Conservation (phyloP, 169 alveolate species). For the Plasmodium vivax region DNA sequence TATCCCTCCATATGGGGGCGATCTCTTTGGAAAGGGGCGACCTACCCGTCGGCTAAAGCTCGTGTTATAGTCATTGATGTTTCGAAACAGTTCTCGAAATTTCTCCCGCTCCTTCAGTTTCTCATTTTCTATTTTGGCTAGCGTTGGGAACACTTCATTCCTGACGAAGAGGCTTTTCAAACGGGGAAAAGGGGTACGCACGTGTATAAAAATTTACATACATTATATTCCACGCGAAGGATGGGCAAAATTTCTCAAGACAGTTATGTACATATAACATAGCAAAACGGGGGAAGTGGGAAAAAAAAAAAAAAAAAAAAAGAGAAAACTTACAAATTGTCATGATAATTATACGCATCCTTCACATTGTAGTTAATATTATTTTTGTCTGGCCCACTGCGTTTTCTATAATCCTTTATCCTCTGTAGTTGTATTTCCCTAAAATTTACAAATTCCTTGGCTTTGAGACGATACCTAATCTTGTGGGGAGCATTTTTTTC, state of each 20-base stretch:
- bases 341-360: slow-evolving; percentile 66
- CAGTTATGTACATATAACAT: not conserved
- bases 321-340: slow-evolving; percentile 20
- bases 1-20: not conserved
- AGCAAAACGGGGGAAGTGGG: not conserved
- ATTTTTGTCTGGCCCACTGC: slow-evolving; percentile 69
- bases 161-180: slow-evolving; percentile 59
- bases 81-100: slow-evolving; percentile 5
- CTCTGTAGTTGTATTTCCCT: slow-evolving; percentile 46
- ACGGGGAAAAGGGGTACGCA: not conserved
- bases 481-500: not conserved
- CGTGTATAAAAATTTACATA: not conserved
- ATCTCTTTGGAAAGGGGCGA: not conserved
- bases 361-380: slow-evolving; percentile 54
- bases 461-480: not conserved
- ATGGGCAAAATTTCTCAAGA: not conserved
- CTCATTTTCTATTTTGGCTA: slow-evolving; percentile 71
- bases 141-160: slow-evolving; percentile 66
- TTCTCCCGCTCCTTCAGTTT: slow-evolving; percentile 50
- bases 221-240: not conserved
- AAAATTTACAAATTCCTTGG: slow-evolving; percentile 38
- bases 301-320: slow-evolving; percentile 3
- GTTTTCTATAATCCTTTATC: slow-evolving; percentile 16
- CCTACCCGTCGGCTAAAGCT: slow-evolving; percentile 46
- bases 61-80: slow-evolving; percentile 52